Base-by-base conservation (phyloP, 2,329 filamentous ascomycete genomes). In the Xylariaceae sp. region DNA sequence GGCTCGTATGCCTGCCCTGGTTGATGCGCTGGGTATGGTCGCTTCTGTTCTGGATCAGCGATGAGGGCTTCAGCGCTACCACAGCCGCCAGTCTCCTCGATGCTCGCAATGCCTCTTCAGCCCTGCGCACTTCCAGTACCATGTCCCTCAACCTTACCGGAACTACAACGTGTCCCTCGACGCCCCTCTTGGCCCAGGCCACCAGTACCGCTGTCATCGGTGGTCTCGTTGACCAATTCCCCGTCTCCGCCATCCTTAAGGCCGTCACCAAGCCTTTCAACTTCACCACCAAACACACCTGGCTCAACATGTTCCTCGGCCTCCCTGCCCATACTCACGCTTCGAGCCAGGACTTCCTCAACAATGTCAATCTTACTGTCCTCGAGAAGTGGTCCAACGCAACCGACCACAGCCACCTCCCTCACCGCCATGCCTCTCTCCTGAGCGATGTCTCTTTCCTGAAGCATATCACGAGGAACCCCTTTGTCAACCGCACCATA, bases 21-120 rank as follows among this genome's bases (percentile, higher is more conserved):
- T 81, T 87, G 37, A 95, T 97, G 79, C 82, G 94, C 58, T 85
- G 87, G 29, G 83, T 94, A 37, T 98, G 93, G 94, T 82, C 92
- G 32, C 86, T 89, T 49, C 76, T 97, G 55, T 97, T 98, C 69
- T 98, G 91, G 90, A 73, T 95, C 50, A 91, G 87, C 49, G 91
- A 96, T 75, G 88, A 70, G 75, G 88, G 78, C 2, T 64, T 81
- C 4, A 71, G 73, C 10, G 63, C 64, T 37, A 57, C 60, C 42
- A n/a, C n/a, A n/a, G n/a, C n/a, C n/a, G 55, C 64, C 4, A 49
- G 57, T 8, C 44, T 56, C 14, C 50, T 56, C 19, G 69, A 72
- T 32, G 25, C 49, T 29, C 49, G 56, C 44, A 54, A 58, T 47
- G 29, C 62, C 4, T 60, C 64, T 22, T 56, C 39, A 5, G 40